Base-by-base conservation (phyloP, 371 early-diverging fungal species). In the Saksenaea vasiformis region DNA sequence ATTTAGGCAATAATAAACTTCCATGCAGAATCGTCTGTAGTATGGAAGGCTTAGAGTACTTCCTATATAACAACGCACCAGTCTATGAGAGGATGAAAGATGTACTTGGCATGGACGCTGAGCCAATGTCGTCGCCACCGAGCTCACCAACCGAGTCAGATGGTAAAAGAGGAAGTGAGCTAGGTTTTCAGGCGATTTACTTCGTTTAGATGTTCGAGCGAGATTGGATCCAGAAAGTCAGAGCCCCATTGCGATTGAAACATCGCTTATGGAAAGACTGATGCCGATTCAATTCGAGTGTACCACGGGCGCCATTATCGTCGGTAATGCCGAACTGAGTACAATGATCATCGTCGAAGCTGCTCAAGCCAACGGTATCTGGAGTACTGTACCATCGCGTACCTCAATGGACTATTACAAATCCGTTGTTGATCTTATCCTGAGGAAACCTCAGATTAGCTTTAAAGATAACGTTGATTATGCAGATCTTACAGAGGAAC, bases 31-130 rank as follows among this genome's bases (percentile, higher is more conserved):
- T 94, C 59, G 84, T 78, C 22, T 82, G 90, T 60, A 83, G 85
- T n/a, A 66, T 93, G 5, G 89, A 93, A 56, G 95, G 95, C 2
- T 67, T 93, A 8, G 95, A 95, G 65, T 90, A 87, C 82, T 93
- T 93, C 68, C 79, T 91, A 58, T 95, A 93, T 77, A 95, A 95
- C 62, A 80, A 92, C 56, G 78, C 86, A 38, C 87, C 90, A 7
- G 92, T 89, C 0, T 95, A 93, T 65, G 86, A 91, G 28, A 68
- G 68, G 10, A 69, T 93, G 54, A 81, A 84, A 56, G 64, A 76
- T n/a, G 78, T 88, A 2, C 71, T 93, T 17, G 84, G 85, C n/a
- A 22, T 78, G 56, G 53, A 62, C 14, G 5, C 44, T 35, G 43
- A 57, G 14, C 57, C 26, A 57, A n/a, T n/a, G n/a, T 7, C 31